Evolutionary conservation across 352 stramenopile genomes (phyloP), one percentile per base, ranked within the genome.

Genomic region (Pseudoperonospora humuli): DNA sequence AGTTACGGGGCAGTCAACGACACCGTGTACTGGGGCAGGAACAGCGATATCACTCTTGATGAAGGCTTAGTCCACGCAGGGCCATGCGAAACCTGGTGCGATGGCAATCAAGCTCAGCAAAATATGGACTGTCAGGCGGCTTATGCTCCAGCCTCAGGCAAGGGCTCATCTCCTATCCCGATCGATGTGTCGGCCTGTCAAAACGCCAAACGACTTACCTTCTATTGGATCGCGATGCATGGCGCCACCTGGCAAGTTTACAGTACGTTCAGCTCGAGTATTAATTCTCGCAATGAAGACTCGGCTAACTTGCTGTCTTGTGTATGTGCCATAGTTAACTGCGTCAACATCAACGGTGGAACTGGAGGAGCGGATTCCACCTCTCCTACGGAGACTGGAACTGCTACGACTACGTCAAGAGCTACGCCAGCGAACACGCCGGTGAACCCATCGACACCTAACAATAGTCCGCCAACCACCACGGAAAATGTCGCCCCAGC

Each of bases 211-310:
- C 46, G 60, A 0, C 50, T 82, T 9, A 75, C 61, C 3, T 67
- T 76, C 32, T 77, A 73, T 54, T 84, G 72, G 72, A 49, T 82
- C 25, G 58, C 55, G 6, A 68, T 75, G 54, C 64, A 80, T 31
- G 50, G 57, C n/a, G 14, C 61, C 2, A 45, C 56, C 28, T 84
- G 67, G 69, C 69, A 84, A 56, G 57, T 84, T 40, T 82, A 81
- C 54, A 60, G 54, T 62, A 54, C 39, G 41, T 50, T 46, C 26
- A 18, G 10, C 9, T 29, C n/a, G 14, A 32, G 11, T 15, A 2
- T 20, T n/a, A n/a, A 15, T 45, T 7, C n/a, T 43, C 27, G 1
- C 18, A 2, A 39, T 21, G 29, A 41, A 3, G 23, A 40, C 10
- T 9, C 33, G 11, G 11, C 13, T 40, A 39, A 45, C 45, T 14